A percentile compares a stretch with the other conserved stretches of the same genome.
Evolutionary conservation across 371 early-diverging fungal species (phyloP).

Genomic region (Mortierella sp.): DNA sequence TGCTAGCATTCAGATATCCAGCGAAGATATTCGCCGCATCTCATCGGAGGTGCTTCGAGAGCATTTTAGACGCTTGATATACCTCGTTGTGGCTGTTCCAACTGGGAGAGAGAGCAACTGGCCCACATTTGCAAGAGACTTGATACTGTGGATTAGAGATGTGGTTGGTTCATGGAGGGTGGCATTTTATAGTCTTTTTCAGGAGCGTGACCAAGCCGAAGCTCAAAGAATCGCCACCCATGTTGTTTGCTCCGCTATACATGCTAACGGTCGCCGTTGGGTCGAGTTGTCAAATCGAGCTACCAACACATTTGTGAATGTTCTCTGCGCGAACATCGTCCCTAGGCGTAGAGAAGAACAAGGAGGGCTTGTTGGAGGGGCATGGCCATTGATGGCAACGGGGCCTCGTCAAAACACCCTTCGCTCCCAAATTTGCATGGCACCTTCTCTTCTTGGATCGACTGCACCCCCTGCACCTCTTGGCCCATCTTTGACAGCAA

Average conservation of each 20-base stretch:
- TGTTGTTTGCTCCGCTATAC: constrained; percentile 55
- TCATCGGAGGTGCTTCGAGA: constrained; percentile 49
- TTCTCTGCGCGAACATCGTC: constrained; percentile 55
- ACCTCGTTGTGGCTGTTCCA: constrained; percentile 49
- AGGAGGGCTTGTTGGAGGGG: constrained; percentile 56
- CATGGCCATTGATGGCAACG: constrained; percentile 56
- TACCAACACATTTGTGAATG: constrained; percentile 55
- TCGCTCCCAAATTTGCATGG: constrained; percentile 31
- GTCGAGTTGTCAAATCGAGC: constrained; percentile 55
- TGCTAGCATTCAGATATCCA: constrained; percentile 39
- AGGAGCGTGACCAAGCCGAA: constrained; percentile 50
- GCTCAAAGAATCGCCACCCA: constrained; percentile 55
- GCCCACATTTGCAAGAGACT: constrained; percentile 55
- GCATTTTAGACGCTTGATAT: constrained; percentile 52
- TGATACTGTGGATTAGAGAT: constrained; percentile 57
- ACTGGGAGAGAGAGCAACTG: constrained; percentile 48
- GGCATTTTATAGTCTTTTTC: constrained; percentile 48
- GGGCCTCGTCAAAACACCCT: constrained; percentile 25
- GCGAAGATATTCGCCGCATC: constrained; percentile 44
- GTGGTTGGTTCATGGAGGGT: constrained; percentile 56
- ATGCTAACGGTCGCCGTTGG: constrained; percentile 55
- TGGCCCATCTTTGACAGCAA: constrained; percentile 17
- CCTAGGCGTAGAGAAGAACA: constrained; percentile 54
- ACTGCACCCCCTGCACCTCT: constrained; percentile 54
- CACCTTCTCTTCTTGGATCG: constrained; percentile 48